A percentile compares a stretch with the other conserved stretches of the same genome.
Evolutionary conservation across 345 rosid genomes (phyloP).

Genomic region (rapeseed (Brassica napus)): Da-Ae NC_063446.1:53948001-53948500

Average conservation of each 20-base stretch:
- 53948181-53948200: conserved; percentile 13
- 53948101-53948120: conserved; percentile 6
- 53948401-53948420: conserved; percentile 10
- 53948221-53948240: not conserved
- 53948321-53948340: conserved; percentile 13
- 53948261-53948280: conserved; percentile 11
- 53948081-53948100: conserved; percentile 4
- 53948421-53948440: not conserved
- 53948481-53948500: conserved; percentile 35
- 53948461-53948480: conserved; percentile 32
- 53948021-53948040: conserved; percentile 24
- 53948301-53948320: not conserved
- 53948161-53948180: conserved; percentile 4
- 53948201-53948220: not conserved
- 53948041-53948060: conserved; percentile 16
- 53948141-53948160: not conserved
- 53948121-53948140: conserved; percentile 3
- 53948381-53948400: conserved; percentile 7
- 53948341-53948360: not conserved
- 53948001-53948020: not conserved
- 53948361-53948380: conserved; percentile 33
- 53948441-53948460: not conserved
- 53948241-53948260: not conserved
- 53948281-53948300: conserved; percentile 25
- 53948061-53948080: not conserved